Conservation (phyloP, 768 basidiomycete species). For the Rhodotorula kratochvilovae region DNA sequence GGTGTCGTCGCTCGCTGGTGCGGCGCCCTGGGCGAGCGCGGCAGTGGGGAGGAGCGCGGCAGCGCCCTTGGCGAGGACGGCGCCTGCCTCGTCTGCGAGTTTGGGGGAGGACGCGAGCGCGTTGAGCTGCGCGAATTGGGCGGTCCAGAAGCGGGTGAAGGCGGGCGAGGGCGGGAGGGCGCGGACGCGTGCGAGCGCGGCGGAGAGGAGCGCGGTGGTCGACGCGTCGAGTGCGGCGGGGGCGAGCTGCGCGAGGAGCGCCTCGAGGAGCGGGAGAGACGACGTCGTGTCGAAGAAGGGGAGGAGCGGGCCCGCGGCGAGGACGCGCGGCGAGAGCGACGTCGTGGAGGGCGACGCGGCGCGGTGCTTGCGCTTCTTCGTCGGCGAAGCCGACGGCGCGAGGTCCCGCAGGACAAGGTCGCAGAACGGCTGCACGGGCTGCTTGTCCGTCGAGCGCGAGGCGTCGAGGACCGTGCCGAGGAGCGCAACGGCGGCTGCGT, state of each 20-base stretch:
- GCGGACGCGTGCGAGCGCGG: constrained; percentile 9
- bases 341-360: background rate
- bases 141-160: constrained; percentile 15
- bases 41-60: constrained; percentile 13
- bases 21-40: background rate
- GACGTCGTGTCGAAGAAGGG: constrained; percentile 24
- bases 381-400: background rate
- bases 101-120: background rate
- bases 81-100: background rate
- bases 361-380: constrained; percentile 2
- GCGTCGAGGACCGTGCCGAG: constrained; percentile 8
- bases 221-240: background rate
- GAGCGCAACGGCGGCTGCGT: background rate
- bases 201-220: background rate
- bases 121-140: constrained; percentile 20
- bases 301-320: constrained; percentile 17
- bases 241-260: background rate
- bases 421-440: constrained; percentile 10
- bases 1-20: no score
- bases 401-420: constrained; percentile 8
- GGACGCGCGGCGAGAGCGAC: constrained; percentile 4
- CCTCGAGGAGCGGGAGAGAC: constrained; percentile 9
- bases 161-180: background rate
- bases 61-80: constrained; percentile 18
- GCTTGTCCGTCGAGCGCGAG: background rate